Evolutionary conservation across 495 filamentous ascomycete species (phyloP).

Genomic region (Penicillium parvum): DNA sequence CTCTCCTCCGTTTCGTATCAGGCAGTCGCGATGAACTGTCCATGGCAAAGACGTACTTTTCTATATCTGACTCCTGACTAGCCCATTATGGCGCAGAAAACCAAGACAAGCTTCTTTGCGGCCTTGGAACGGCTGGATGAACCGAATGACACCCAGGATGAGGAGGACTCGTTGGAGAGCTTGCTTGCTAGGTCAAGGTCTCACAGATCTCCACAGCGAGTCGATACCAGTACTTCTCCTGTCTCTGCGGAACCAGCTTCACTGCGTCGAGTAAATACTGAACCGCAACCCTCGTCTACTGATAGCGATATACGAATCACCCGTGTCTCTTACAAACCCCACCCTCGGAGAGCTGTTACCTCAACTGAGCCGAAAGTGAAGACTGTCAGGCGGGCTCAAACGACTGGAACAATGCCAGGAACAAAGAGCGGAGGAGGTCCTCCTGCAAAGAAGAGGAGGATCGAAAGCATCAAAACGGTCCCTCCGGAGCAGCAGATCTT

Average conservation of each 20-base stretch:
- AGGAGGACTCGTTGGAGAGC: slow-evolving; percentile 9
- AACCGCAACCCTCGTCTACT: slow-evolving; percentile 9
- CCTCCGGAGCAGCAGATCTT: slow-evolving; percentile 64
- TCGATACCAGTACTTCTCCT: not conserved
- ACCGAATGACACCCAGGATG: slow-evolving; percentile 27
- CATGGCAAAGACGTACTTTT: not conserved
- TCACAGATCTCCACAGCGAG: not conserved
- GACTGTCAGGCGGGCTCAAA: slow-evolving; percentile 6
- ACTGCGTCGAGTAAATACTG: slow-evolving; percentile 14
- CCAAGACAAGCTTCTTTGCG: slow-evolving; percentile 44
- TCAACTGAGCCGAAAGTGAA: not conserved
- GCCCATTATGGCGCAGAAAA: slow-evolving; percentile 18
- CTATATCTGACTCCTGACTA: slow-evolving; percentile 16
- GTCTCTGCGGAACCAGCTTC: not conserved
- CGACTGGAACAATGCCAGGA: slow-evolving; percentile 19
- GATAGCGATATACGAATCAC: not conserved
- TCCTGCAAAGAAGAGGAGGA: slow-evolving; percentile 25
- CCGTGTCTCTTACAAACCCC: not conserved
- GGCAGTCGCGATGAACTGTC: slow-evolving; percentile 12
- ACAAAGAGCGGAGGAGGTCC: slow-evolving; percentile 6
- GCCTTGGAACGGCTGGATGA: slow-evolving; percentile 44
- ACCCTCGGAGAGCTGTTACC: not conserved
- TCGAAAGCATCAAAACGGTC: slow-evolving; percentile 32
- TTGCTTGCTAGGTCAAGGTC: slow-evolving; percentile 5
- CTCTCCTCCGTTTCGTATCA: not conserved